These are phyloP conservation scores for Pilaira anomala DNA, from an alignment of 192 early-diverging fungal genomes.

Conservation along the genomic window DNA sequence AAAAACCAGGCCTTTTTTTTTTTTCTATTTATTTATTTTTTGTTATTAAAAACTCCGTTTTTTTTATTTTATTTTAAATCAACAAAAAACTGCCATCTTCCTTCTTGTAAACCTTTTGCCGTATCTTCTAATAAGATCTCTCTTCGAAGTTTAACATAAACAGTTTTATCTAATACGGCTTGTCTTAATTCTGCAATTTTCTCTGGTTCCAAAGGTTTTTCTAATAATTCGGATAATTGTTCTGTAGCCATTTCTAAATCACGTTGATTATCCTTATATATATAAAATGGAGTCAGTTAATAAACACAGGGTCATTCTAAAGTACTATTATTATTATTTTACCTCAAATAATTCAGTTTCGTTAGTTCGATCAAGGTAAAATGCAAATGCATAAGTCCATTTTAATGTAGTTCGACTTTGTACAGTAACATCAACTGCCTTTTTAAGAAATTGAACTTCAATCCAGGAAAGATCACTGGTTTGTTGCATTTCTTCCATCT, in stretches of 20 bases:
- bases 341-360: conserved; percentile 86
- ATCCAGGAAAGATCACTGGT: conserved; percentile 91
- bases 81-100: conserved; percentile 72
- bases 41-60: too few species aligned
- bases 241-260: conserved; percentile 98
- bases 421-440: conserved; percentile 86
- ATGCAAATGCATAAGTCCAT: conserved; percentile 98
- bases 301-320: background rate
- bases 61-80: conserved; percentile 30
- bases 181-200: conserved; percentile 78
- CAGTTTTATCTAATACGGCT: conserved; percentile 88
- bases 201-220: conserved; percentile 74
- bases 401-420: conserved; percentile 89
- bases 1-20: background rate
- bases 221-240: conserved; percentile 85
- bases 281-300: too few species aligned
- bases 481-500: conserved; percentile 96
- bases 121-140: conserved; percentile 91
- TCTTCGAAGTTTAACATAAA: conserved; percentile 82
- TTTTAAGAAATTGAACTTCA: conserved; percentile 94
- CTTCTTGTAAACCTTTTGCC: conserved; percentile 77
- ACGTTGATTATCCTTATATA: conserved; percentile 81
- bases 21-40: too few species aligned
- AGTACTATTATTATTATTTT: background rate
- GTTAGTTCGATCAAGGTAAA: conserved; percentile 85